phyloP scores from a whole-genome alignment of 495 filamentous ascomycete species.

The Sphaerosporella brunnea region DNA sequence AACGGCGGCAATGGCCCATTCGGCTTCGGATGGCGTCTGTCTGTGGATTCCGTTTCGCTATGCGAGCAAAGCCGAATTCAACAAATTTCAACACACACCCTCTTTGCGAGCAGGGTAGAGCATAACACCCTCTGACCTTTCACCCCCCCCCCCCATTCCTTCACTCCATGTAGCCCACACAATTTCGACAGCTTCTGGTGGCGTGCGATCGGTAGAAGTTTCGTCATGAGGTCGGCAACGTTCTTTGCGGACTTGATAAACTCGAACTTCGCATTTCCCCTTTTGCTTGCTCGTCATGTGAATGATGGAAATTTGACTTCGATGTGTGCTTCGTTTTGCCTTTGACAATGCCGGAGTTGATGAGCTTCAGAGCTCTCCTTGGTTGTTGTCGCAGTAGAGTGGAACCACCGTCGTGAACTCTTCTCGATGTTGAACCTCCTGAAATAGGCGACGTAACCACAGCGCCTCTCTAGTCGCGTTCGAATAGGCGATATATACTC shows the following conservation, averaged over 20 bases:
- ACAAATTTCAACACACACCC: no score
- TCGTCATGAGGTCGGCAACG: slow-evolving; percentile 1
- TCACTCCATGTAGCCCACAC: no score
- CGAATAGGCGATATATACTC: slow-evolving; percentile 6
- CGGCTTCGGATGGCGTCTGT: no score
- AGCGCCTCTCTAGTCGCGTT: slow-evolving; percentile 4
- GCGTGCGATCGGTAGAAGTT: background rate
- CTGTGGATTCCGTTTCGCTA: no score
- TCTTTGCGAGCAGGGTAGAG: no score
- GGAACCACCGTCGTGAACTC: background rate
- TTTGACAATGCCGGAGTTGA: background rate
- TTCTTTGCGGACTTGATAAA: background rate
- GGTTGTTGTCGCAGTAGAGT: background rate
- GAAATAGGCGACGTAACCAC: background rate
- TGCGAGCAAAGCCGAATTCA: no score
- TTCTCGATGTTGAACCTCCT: background rate
- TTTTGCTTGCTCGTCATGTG: background rate
- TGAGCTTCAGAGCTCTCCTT: background rate
- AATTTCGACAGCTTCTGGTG: no score
- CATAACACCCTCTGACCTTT: no score
- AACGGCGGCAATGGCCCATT: no score
- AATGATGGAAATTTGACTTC: background rate
- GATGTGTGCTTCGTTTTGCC: background rate
- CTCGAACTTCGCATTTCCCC: background rate
- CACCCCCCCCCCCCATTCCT: no score